These are phyloP conservation scores for Alternaria angustiovoidea DNA, from an alignment of 2,329 filamentous ascomycete species.

Conservation along the genomic window DNA sequence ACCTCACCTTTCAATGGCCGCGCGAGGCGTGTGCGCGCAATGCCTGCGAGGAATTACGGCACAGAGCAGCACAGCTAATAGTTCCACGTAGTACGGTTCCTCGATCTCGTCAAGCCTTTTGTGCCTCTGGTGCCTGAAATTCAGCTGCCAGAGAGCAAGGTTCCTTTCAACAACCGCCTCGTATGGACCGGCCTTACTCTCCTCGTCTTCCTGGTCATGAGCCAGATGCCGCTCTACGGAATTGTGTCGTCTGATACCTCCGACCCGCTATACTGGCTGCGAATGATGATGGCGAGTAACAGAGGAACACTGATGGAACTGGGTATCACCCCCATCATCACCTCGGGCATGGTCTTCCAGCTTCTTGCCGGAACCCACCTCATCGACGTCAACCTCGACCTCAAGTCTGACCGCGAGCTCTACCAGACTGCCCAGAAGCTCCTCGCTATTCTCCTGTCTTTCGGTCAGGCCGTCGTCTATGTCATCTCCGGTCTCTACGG, in stretches of 20 bases:
- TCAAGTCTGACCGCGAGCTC: conserved; percentile 99
- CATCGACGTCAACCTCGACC: conserved; percentile 99
- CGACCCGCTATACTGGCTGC: conserved; percentile 98
- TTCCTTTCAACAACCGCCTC: conserved; percentile 89
- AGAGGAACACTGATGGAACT: conserved; percentile 94
- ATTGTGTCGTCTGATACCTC: conserved; percentile 97
- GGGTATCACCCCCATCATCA: conserved; percentile 97
- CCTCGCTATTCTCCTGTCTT: conserved; percentile 90
- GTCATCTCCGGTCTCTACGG: conserved; percentile 95
- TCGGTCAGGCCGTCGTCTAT: conserved; percentile 97
- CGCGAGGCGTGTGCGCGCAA: conserved; percentile 18
- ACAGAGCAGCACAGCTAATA: conserved; percentile 29
- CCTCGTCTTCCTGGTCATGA: conserved; percentile 99
- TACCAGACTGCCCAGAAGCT: conserved; percentile 99
- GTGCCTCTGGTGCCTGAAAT: conserved; percentile 99
- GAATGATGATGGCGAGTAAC: conserved; percentile 99
- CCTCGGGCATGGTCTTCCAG: conserved; percentile 99
- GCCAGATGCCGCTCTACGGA: conserved; percentile 94
- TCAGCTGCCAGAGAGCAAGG: conserved; percentile 84
- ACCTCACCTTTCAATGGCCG: conserved; percentile 35
- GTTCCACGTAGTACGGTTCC: conserved; percentile 81
- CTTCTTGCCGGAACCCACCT: conserved; percentile 98
- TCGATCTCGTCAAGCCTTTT: conserved; percentile 99
- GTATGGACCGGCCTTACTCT: conserved; percentile 73
- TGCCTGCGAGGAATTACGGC: conserved; percentile 6